phyloP scores from a whole-genome alignment of 306 rosid species.

The Quercus alba region DNA sequence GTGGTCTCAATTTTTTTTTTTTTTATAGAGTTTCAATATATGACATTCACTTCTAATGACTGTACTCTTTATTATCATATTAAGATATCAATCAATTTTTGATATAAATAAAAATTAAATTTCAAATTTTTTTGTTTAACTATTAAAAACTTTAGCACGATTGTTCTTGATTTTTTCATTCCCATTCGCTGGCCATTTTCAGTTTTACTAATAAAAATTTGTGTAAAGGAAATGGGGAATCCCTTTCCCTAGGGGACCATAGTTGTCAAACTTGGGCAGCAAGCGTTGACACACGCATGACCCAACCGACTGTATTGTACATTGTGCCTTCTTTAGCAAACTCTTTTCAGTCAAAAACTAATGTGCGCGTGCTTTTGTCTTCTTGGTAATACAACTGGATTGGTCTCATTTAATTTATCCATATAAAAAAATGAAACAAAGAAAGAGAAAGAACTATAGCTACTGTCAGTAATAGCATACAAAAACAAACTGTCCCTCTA shows the following conservation, averaged over 20 bases:
- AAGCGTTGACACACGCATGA: constrained; percentile 3
- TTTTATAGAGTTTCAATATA: accelerated
- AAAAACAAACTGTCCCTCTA: too few relatives aligned
- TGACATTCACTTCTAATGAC: accelerated
- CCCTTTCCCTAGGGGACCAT: constrained; percentile 21
- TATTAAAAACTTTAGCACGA: too few relatives aligned
- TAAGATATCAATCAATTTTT: accelerated
- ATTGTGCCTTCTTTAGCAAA: constrained; percentile 11
- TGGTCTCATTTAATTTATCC: not conserved
- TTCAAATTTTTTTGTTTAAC: too few relatives aligned
- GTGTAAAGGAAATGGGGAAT: not conserved
- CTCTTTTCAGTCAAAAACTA: constrained; percentile 4
- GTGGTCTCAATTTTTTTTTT: too few relatives aligned
- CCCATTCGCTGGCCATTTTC: not conserved
- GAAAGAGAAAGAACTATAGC: too few relatives aligned
- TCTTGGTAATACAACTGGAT: constrained; percentile 4
- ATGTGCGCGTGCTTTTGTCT: constrained; percentile 16
- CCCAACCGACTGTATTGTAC: constrained; percentile 15
- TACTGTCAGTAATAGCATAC: too few relatives aligned
- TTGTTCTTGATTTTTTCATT: too few relatives aligned
- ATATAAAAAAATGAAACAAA: not conserved
- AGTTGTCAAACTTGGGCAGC: not conserved
- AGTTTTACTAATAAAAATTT: too few relatives aligned
- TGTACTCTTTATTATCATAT: accelerated
- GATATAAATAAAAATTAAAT: accelerated